phyloP scores from a whole-genome alignment of 768 basidiomycete genomes.

The Russula foetens region DNA sequence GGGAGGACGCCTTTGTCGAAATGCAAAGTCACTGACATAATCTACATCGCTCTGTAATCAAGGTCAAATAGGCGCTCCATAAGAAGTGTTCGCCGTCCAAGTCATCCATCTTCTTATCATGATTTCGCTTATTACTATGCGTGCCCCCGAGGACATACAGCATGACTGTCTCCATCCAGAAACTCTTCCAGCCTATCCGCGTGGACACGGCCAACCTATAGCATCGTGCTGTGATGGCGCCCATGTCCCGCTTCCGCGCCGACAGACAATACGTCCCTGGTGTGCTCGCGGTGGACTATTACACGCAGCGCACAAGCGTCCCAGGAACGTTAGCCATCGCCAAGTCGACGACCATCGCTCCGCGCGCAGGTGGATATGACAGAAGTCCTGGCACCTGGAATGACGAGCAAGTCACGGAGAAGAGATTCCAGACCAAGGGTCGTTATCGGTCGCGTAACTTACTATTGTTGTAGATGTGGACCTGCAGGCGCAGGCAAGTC shows the following conservation, averaged over 20 bases:
- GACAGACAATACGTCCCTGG: slow-evolving; percentile 28
- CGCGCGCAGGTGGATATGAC: slow-evolving; percentile 39
- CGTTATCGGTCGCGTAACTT: too few relatives aligned
- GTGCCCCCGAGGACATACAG: not conserved
- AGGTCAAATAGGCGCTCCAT: too few relatives aligned
- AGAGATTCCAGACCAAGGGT: too few relatives aligned
- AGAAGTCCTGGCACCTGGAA: slow-evolving; percentile 59
- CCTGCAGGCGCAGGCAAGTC: too few relatives aligned
- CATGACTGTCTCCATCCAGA: not conserved
- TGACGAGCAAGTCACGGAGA: slow-evolving; percentile 43
- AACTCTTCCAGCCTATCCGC: slow-evolving; percentile 40
- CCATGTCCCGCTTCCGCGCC: slow-evolving; percentile 41
- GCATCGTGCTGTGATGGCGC: slow-evolving; percentile 49
- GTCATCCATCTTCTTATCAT: not conserved
- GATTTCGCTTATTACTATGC: not conserved
- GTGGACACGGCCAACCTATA: slow-evolving; percentile 35
- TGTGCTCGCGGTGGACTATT: slow-evolving; percentile 36
- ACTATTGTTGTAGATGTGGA: too few relatives aligned
- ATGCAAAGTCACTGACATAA: too few relatives aligned
- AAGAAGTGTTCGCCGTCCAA: too few relatives aligned
- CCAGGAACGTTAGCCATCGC: slow-evolving; percentile 49
- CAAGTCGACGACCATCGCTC: slow-evolving; percentile 47
- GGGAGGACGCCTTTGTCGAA: too few relatives aligned
- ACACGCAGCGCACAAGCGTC: slow-evolving; percentile 37
- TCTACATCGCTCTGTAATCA: too few relatives aligned